A percentile compares a stretch with the other conserved stretches of the same genome.
phyloP scores from a whole-genome alignment of 257 asterid genomes.

The Jaltomata sinuosa region DNA sequence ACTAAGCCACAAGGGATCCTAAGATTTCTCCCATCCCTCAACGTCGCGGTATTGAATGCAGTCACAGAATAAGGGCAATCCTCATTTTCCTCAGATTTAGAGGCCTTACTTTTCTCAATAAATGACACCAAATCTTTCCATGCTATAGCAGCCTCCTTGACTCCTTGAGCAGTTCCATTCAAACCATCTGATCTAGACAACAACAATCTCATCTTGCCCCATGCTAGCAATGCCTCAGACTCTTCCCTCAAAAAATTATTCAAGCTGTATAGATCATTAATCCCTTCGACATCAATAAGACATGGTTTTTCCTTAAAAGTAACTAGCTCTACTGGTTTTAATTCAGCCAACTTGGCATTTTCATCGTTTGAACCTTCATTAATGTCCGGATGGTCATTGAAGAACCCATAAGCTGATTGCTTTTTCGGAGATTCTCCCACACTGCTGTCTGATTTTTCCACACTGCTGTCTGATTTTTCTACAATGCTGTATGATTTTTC shows the following conservation, averaged over 20 bases:
- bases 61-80: conserved; percentile 54
- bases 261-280: conserved; percentile 39
- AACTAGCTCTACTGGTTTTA: conserved; percentile 10
- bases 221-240: conserved; percentile 41
- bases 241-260: conserved; percentile 35
- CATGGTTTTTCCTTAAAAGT: conserved; percentile 30
- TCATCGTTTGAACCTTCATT: conserved; percentile 13
- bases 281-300: conserved; percentile 36
- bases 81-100: conserved; percentile 7
- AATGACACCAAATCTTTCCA: conserved; percentile 37
- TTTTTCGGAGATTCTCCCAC: conserved; percentile 37
- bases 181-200: conserved; percentile 81
- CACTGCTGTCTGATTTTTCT: conserved; percentile 35
- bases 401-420: conserved; percentile 60
- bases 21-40: conserved; percentile 23
- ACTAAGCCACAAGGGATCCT: conserved; percentile 83
- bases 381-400: conserved; percentile 38
- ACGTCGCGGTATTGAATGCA: conserved; percentile 14
- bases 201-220: conserved; percentile 52
- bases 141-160: conserved; percentile 60
- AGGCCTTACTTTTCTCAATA: conserved; percentile 23
- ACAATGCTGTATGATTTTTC: conserved; percentile 39
- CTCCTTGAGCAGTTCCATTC: conserved; percentile 75
- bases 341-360: conserved; percentile 11
- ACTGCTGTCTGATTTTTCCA: conserved; percentile 35